phyloP scores from a whole-genome alignment of 2,329 filamentous ascomycete species.

The Cyanodermella asteris region DNA sequence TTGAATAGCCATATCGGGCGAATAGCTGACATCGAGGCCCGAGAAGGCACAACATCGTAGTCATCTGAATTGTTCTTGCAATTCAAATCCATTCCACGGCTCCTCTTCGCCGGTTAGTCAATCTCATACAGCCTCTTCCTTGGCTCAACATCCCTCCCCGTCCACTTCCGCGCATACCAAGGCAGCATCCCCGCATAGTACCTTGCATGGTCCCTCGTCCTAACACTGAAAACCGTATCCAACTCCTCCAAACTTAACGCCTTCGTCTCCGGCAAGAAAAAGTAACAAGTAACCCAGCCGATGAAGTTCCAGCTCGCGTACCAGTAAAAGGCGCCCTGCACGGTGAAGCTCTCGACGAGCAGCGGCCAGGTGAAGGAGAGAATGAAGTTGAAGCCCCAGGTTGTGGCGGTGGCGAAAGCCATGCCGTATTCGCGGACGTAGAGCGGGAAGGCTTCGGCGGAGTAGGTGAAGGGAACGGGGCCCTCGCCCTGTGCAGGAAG shows the following conservation, averaged over 20 bases:
- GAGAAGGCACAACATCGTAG: too few relatives aligned
- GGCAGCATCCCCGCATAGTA: constrained; percentile 18
- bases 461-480: constrained; percentile 44
- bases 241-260: constrained; percentile 24
- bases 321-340: constrained; percentile 32
- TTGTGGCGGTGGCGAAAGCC: constrained; percentile 33
- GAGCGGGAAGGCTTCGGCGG: constrained; percentile 42
- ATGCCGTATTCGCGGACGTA: constrained; percentile 41
- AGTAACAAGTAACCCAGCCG: constrained; percentile 27
- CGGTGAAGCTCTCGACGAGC: constrained; percentile 23
- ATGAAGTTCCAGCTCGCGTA: constrained; percentile 34
- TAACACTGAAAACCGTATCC: constrained; percentile 32
- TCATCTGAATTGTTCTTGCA: too few relatives aligned
- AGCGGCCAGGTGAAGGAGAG: constrained; percentile 32
- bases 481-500: too few relatives aligned
- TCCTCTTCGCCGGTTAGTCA: too few relatives aligned
- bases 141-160: constrained; percentile 13
- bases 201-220: constrained; percentile 21
- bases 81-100: too few relatives aligned
- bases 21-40: too few relatives aligned
- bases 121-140: too few relatives aligned
- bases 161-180: constrained; percentile 16
- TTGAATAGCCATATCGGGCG: too few relatives aligned
- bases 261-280: constrained; percentile 30
- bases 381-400: constrained; percentile 35